phyloP scores from a whole-genome alignment of 345 rosid species.

The Boechera retrofracta region DNA sequence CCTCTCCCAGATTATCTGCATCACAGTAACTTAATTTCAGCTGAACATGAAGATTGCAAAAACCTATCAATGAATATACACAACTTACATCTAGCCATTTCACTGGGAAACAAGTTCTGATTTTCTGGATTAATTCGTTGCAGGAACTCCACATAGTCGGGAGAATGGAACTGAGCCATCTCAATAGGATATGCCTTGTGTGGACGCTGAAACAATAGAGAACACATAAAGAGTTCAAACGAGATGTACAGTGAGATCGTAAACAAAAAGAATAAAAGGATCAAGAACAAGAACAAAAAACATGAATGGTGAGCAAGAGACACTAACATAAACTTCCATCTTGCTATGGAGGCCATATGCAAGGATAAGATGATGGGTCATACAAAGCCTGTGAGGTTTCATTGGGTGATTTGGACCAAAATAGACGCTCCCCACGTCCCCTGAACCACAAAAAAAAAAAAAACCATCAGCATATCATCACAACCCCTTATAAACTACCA shows the following conservation, averaged over 20 bases:
- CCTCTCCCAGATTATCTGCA: slow-evolving; percentile 94
- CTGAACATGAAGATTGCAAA: background rate
- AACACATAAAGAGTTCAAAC: slow-evolving; percentile 8
- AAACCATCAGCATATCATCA: slow-evolving; percentile 13
- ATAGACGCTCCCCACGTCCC: slow-evolving; percentile 92
- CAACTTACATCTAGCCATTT: slow-evolving; percentile 70
- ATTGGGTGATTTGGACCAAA: slow-evolving; percentile 98
- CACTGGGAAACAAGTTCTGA: slow-evolving; percentile 62
- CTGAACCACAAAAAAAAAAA: slow-evolving; percentile 47
- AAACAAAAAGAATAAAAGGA: background rate
- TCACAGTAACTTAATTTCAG: background rate
- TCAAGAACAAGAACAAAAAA: background rate
- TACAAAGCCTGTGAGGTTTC: slow-evolving; percentile 97
- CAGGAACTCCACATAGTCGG: slow-evolving; percentile 90
- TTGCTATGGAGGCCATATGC: slow-evolving; percentile 89
- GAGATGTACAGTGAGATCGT: background rate
- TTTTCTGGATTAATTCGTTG: slow-evolving; percentile 85
- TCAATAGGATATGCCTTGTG: slow-evolving; percentile 97
- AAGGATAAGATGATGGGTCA: slow-evolving; percentile 98
- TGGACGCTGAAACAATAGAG: slow-evolving; percentile 72
- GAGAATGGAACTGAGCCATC: slow-evolving; percentile 96
- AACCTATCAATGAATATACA: background rate
- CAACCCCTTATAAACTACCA: background rate
- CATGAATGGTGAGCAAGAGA: slow-evolving; percentile 23
- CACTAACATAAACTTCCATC: slow-evolving; percentile 92